Evolutionary conservation across 2,329 filamentous ascomycete species (phyloP).

Genomic region (Aspergillus sp.): DNA sequence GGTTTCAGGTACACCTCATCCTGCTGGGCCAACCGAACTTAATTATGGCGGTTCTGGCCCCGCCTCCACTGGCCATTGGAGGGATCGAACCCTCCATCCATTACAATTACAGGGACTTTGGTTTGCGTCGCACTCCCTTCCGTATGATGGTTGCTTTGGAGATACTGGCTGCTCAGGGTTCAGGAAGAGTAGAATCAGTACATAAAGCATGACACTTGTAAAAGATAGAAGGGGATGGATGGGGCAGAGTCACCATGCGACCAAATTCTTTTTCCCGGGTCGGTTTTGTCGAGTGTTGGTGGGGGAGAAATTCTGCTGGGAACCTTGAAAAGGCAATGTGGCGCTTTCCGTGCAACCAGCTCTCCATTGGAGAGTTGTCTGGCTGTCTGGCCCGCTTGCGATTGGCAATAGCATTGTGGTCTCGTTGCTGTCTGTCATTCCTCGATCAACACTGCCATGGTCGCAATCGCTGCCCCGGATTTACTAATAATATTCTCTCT

Average conservation of each 20-base stretch:
- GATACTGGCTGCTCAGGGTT: neutral
- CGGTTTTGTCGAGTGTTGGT: neutral
- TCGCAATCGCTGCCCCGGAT: conserved; percentile 12
- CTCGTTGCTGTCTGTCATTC: conserved; percentile 21
- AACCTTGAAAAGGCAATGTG: conserved; percentile 13
- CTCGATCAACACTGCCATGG: conserved; percentile 8
- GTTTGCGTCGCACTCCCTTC: neutral
- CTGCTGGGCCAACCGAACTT: neutral
- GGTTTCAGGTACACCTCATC: conserved; percentile 21
- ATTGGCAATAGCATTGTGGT: conserved; percentile 12
- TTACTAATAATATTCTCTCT: conserved; percentile 7
- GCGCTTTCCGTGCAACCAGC: conserved; percentile 14
- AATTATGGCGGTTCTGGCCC: conserved; percentile 17
- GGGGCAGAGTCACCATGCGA: neutral
- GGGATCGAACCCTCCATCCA: neutral
- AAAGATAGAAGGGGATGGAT: neutral
- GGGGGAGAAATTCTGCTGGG: neutral
- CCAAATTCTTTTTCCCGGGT: neutral
- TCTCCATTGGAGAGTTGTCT: neutral
- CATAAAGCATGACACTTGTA: neutral
- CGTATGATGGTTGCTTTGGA: neutral
- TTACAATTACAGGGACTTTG: neutral
- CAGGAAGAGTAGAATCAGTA: neutral
- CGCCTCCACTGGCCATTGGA: conserved; percentile 9
- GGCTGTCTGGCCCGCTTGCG: conserved; percentile 13